These are phyloP conservation scores for Lachnellula subtilissima DNA, from an alignment of 2,329 filamentous ascomycete species.

Conservation along the genomic window DNA sequence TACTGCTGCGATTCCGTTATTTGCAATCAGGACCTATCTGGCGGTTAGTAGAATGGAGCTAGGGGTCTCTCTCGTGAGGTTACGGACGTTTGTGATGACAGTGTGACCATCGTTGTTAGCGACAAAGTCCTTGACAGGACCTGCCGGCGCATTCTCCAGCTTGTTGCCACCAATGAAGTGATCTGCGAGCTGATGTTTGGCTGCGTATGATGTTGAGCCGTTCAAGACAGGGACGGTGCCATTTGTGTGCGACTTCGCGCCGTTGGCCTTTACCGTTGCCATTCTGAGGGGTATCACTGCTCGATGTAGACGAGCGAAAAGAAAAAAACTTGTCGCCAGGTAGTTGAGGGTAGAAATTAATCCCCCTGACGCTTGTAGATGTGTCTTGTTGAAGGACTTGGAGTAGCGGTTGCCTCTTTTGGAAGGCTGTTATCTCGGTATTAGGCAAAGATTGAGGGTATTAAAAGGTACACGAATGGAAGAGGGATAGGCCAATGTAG, in stretches of 20 bases:
- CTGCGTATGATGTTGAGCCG: slow-evolving; percentile 64
- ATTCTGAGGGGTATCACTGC: slow-evolving; percentile 35
- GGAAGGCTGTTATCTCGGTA: neutral
- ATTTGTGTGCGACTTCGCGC: slow-evolving; percentile 30
- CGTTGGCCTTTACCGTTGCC: slow-evolving; percentile 40
- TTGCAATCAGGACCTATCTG: slow-evolving; percentile 86
- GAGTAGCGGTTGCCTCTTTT: neutral
- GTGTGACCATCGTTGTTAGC: slow-evolving; percentile 86
- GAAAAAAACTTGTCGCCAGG: slow-evolving; percentile 21
- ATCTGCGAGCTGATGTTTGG: slow-evolving; percentile 76
- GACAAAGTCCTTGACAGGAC: slow-evolving; percentile 96
- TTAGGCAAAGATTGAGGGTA: neutral
- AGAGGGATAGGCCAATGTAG: neutral
- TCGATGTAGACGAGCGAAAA: slow-evolving; percentile 26
- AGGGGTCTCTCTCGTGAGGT: neutral
- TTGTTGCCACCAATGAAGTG: slow-evolving; percentile 97
- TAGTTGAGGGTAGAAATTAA: slow-evolving; percentile 3
- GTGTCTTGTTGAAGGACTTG: slow-evolving; percentile 2
- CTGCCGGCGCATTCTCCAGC: slow-evolving; percentile 72
- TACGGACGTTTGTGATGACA: slow-evolving; percentile 89
- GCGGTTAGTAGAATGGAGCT: neutral
- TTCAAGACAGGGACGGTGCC: slow-evolving; percentile 48
- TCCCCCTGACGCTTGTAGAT: slow-evolving; percentile 1
- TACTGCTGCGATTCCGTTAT: slow-evolving; percentile 99
- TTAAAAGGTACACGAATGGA: neutral